These are phyloP conservation scores for Bidens hawaiensis DNA, from an alignment of 140 eudicot genomes.

Conservation along the genomic window DNA sequence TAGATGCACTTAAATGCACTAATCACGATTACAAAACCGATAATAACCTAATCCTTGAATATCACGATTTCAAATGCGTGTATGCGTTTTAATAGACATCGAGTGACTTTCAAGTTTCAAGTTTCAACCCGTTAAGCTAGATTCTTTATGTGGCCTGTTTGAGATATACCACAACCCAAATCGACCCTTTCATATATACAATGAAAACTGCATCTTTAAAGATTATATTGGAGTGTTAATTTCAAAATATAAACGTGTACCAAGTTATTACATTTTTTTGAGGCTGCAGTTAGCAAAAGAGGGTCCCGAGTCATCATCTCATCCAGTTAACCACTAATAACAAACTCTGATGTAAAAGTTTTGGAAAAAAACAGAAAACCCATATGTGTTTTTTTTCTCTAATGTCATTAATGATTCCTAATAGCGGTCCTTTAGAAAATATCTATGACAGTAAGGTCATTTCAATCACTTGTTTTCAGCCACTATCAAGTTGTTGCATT, in stretches of 20 bases:
- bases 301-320: too few relatives aligned
- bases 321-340: too few relatives aligned
- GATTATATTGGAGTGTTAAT: neutral
- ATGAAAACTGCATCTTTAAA: neutral
- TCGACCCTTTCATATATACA: neutral
- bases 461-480: constrained; percentile 9
- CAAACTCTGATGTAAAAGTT: too few relatives aligned
- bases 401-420: too few relatives aligned
- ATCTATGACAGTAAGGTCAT: constrained; percentile 20
- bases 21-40: too few relatives aligned
- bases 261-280: neutral
- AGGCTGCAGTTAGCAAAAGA: constrained; percentile 40
- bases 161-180: neutral
- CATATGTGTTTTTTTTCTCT: neutral
- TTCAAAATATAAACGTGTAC: neutral
- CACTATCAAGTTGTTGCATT: neutral
- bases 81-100: too few relatives aligned
- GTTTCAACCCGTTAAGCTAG: neutral
- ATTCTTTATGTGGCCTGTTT: neutral
- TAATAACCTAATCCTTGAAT: too few relatives aligned
- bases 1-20: neutral
- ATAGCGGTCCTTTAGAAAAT: constrained; percentile 12
- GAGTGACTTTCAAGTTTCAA: too few relatives aligned
- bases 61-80: too few relatives aligned
- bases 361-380: neutral